Evolutionary conservation across 768 basidiomycete species (phyloP), one percentile per base, ranked within the genome.

Genomic region (Boletus pseudopeckii): DNA sequence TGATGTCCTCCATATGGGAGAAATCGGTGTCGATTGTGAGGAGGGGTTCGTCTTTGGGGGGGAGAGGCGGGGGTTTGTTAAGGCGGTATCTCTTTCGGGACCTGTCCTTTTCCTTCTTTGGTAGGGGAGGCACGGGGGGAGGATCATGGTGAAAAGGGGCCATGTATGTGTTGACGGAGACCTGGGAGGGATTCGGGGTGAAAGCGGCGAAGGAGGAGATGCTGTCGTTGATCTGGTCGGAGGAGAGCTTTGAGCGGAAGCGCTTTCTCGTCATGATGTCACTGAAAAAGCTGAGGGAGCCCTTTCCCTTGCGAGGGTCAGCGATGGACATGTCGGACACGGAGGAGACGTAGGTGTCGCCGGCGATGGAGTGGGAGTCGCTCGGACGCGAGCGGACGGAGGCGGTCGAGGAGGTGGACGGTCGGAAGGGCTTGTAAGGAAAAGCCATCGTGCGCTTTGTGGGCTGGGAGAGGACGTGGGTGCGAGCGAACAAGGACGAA

Each of bases 1-100:
- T 74, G 64, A 97, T 92, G 7, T 88, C 94, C 37, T 89, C 86
- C 80, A 97, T 92, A 47, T 81, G 72, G 10, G 86, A 80, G 41
- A 48, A 70, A 64, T 54, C 70, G 62, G 55, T 72, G 61, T 57
- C 61, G 48, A 56, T 65, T 48, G 14, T 53, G 57, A 59, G 52
- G 15, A 58, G 22, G 44, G 48, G 62, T 58, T 67, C 48, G 64
- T 72, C 57, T 71, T 76, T 56, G 53, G 58, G 33, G 36, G 55
- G 50, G 38, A 50, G 15, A 2, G 62, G 55, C 15, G 53, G 59
- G 34, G 69, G 45, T 41, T 56, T 67, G 33, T 64, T 68, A 34
- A 67, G 60, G 24, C 56, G 65, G 51, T 42, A 47, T 51, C 52
- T 53, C 55, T 53, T 66, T 34, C 54, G 52, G 34, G 38, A 28